Evolutionary conservation across 306 rosid species (phyloP).

Genomic region (Boehmeria nivea): DNA sequence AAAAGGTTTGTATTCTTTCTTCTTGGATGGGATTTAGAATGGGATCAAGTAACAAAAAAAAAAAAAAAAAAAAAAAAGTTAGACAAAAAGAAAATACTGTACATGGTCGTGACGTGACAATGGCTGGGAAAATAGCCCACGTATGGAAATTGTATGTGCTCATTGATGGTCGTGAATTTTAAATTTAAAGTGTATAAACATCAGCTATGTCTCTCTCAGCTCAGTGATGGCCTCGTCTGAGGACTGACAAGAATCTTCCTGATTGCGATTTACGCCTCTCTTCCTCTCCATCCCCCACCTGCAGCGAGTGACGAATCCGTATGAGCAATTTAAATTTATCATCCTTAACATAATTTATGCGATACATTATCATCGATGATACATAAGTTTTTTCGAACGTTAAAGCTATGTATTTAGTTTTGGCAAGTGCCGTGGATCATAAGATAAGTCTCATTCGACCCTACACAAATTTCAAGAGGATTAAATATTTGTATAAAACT

Average conservation of each 20-base stretch:
- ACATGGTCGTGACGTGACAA: conserved; percentile 30
- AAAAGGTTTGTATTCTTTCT: background rate
- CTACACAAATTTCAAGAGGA: too few relatives aligned
- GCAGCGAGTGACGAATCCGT: too few relatives aligned
- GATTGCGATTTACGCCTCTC: conserved; percentile 48
- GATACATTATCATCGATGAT: too few relatives aligned
- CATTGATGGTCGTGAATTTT: background rate
- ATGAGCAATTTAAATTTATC: too few relatives aligned
- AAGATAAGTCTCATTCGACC: too few relatives aligned
- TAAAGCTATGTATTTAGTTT: too few relatives aligned
- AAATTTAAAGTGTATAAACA: background rate
- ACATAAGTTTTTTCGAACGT: too few relatives aligned
- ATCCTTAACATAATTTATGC: too few relatives aligned
- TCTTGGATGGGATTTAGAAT: conserved; percentile 11
- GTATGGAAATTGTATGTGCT: conserved; percentile 23
- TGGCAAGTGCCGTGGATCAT: too few relatives aligned
- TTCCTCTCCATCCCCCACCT: conserved; percentile 72
- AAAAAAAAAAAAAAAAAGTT: background rate
- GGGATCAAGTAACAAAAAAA: background rate
- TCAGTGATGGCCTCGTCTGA: conserved; percentile 59
- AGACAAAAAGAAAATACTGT: conserved; percentile 26
- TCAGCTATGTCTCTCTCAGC: too few relatives aligned
- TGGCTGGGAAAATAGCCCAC: conserved; percentile 13
- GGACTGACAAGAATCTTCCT: conserved; percentile 60
- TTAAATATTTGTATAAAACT: background rate